These are phyloP conservation scores for Crucibulum parvulum DNA, from an alignment of 1,284 basidiomycete genomes.

Conservation along the genomic window DNA sequence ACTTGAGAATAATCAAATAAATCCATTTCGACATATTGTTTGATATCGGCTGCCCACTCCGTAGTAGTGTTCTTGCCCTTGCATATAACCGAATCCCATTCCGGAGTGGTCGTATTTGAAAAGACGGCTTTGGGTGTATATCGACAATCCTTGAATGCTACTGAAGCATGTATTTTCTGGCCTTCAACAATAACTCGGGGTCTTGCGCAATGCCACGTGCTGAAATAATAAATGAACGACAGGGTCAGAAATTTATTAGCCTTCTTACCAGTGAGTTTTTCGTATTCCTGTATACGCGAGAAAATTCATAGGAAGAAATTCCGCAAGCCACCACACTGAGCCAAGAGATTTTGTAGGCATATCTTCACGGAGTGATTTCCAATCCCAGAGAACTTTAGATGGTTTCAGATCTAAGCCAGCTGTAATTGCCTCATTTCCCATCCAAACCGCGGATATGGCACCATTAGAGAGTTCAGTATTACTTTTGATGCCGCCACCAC, in stretches of 20 bases:
- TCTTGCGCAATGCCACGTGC: neutral
- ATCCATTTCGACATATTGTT: neutral
- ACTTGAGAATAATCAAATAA: neutral
- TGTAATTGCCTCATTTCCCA: slow-evolving; percentile 3
- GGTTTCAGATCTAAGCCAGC: neutral
- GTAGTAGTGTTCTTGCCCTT: neutral
- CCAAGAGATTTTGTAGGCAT: neutral
- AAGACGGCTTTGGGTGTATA: neutral
- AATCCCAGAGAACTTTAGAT: slow-evolving; percentile 1
- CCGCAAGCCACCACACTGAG: neutral
- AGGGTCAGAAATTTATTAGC: neutral
- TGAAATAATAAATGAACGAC: neutral
- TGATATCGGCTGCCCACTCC: neutral
- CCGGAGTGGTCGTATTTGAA: neutral
- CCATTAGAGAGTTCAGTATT: slow-evolving; percentile 1
- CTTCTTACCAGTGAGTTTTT: neutral
- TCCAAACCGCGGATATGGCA: slow-evolving; percentile 1
- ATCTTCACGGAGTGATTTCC: neutral
- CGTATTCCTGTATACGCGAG: neutral
- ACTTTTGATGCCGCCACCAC: neutral
- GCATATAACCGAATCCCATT: neutral
- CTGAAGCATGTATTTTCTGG: slow-evolving; percentile 6
- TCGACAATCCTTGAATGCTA: slow-evolving; percentile 2
- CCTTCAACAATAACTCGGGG: slow-evolving; percentile 2
- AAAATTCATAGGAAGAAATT: neutral